Evolutionary conservation across 2,329 filamentous ascomycete genomes (phyloP).

Genomic region (Venturia pyrina): DNA sequence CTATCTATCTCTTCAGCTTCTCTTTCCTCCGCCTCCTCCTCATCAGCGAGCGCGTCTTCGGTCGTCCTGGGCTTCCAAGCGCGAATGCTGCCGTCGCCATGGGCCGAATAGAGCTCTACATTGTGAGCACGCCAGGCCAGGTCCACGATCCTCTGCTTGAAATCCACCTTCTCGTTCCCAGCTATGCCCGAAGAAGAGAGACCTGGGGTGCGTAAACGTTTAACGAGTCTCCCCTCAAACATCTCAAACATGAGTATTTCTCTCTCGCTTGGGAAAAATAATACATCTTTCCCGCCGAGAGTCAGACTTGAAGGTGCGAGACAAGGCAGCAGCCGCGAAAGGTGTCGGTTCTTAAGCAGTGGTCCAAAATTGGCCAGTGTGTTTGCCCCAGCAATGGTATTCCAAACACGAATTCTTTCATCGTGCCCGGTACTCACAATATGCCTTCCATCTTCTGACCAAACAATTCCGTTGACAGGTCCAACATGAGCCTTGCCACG

Average conservation of each 20-base stretch:
- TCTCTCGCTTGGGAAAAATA: slow-evolving; percentile 68
- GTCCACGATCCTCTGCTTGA: slow-evolving; percentile 53
- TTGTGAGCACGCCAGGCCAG: slow-evolving; percentile 65
- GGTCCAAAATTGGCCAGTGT: slow-evolving; percentile 84
- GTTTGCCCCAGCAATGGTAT: slow-evolving; percentile 70
- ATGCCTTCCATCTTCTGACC: slow-evolving; percentile 69
- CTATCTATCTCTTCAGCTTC: slow-evolving; percentile 32
- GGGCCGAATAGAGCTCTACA: slow-evolving; percentile 70
- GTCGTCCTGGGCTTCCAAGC: slow-evolving; percentile 60
- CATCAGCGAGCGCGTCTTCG: slow-evolving; percentile 37
- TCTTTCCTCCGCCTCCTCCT: slow-evolving; percentile 26
- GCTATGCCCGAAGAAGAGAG: slow-evolving; percentile 19
- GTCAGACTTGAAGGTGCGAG: slow-evolving; percentile 52
- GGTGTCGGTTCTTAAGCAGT: slow-evolving; percentile 57
- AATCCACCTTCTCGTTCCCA: slow-evolving; percentile 8
- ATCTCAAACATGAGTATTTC: slow-evolving; percentile 74
- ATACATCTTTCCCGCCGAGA: slow-evolving; percentile 48
- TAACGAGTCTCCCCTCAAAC: slow-evolving; percentile 63
- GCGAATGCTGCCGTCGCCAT: slow-evolving; percentile 74
- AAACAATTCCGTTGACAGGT: slow-evolving; percentile 73
- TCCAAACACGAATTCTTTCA: slow-evolving; percentile 76
- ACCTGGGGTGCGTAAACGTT: slow-evolving; percentile 56
- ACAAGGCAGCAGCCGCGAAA: slow-evolving; percentile 31
- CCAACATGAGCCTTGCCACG: slow-evolving; percentile 59
- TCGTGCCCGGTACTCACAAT: slow-evolving; percentile 78